Evolutionary conservation across 129 eudicot species (phyloP).

Genomic region (Heracleum sosnowskyi): DNA sequence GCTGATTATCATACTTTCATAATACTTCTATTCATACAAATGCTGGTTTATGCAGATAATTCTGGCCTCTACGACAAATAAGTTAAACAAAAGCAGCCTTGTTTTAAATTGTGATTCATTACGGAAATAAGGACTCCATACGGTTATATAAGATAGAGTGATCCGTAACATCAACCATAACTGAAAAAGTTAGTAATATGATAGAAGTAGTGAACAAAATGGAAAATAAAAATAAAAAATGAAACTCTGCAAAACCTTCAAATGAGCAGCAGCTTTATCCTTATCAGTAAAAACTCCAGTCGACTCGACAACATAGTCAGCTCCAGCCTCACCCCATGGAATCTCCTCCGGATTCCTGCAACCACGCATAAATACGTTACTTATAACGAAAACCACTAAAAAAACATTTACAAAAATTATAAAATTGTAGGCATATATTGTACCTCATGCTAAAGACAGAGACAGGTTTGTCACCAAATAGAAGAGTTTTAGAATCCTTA

Average conservation of each 20-base stretch:
- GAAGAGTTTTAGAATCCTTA: slow-evolving; percentile 52
- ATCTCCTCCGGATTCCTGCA: slow-evolving; percentile 23
- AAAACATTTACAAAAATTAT: neutral
- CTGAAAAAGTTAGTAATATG: too few species aligned
- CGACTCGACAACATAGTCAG: slow-evolving; percentile 25
- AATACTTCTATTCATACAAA: too few species aligned
- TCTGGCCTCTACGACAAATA: neutral
- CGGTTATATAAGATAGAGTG: neutral
- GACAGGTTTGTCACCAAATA: neutral
- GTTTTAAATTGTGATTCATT: neutral
- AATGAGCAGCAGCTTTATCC: slow-evolving; percentile 28
- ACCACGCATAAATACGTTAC: neutral
- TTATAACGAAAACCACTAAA: neutral
- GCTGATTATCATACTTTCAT: too few species aligned
- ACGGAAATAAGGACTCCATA: neutral
- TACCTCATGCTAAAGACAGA: neutral
- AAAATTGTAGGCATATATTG: neutral
- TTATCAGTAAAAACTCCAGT: slow-evolving; percentile 33
- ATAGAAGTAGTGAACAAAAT: too few species aligned
- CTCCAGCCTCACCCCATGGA: slow-evolving; percentile 34
- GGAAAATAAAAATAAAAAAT: neutral
- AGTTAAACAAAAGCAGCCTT: neutral
- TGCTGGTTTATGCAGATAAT: neutral
- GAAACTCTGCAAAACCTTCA: neutral
- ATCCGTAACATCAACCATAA: neutral